These are phyloP conservation scores for Inonotus hispidus DNA, from an alignment of 1,284 basidiomycete genomes.

Conservation along the genomic window DNA sequence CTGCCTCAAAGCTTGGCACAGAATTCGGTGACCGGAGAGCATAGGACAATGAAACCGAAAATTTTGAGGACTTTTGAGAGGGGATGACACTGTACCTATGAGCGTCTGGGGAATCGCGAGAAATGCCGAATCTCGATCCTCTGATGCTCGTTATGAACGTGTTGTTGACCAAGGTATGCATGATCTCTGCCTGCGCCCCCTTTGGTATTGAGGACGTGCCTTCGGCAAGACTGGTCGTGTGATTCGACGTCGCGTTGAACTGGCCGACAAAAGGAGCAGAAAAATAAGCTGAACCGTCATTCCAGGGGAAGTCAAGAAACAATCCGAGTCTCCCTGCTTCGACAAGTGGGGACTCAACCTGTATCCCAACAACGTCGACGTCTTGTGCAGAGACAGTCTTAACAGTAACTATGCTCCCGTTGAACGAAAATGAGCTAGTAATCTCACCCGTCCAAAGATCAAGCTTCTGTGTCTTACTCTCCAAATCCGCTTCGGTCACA, in stretches of 20 bases:
- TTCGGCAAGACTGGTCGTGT: slow-evolving; percentile 37
- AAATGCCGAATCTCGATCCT: slow-evolving; percentile 37
- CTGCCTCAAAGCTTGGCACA: slow-evolving; percentile 23
- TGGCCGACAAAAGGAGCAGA: slow-evolving; percentile 52
- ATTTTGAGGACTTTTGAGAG: slow-evolving; percentile 19
- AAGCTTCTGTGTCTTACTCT: slow-evolving; percentile 35
- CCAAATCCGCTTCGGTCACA: slow-evolving; percentile 37
- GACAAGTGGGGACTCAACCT: slow-evolving; percentile 38
- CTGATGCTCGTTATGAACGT: slow-evolving; percentile 42
- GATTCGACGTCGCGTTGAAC: slow-evolving; percentile 42
- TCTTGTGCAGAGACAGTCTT: slow-evolving; percentile 37
- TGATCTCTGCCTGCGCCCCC: slow-evolving; percentile 33
- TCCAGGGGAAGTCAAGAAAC: slow-evolving; percentile 61
- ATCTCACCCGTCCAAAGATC: slow-evolving; percentile 53
- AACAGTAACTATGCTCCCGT: slow-evolving; percentile 34
- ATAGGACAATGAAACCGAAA: slow-evolving; percentile 35
- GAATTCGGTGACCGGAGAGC: slow-evolving; percentile 20
- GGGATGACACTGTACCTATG: slow-evolving; percentile 43
- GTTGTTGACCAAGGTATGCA: slow-evolving; percentile 37
- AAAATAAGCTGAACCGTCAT: slow-evolving; percentile 50
- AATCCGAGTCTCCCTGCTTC: slow-evolving; percentile 36
- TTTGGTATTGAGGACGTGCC: slow-evolving; percentile 20
- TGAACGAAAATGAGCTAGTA: slow-evolving; percentile 39
- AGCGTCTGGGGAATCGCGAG: slow-evolving; percentile 34
- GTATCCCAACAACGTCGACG: slow-evolving; percentile 37